A percentile compares a stretch with the other conserved stretches of the same genome.
These are phyloP conservation scores for Acacia melanoxylon DNA, from an alignment of 306 rosid genomes.

Conservation along the genomic window DNA sequence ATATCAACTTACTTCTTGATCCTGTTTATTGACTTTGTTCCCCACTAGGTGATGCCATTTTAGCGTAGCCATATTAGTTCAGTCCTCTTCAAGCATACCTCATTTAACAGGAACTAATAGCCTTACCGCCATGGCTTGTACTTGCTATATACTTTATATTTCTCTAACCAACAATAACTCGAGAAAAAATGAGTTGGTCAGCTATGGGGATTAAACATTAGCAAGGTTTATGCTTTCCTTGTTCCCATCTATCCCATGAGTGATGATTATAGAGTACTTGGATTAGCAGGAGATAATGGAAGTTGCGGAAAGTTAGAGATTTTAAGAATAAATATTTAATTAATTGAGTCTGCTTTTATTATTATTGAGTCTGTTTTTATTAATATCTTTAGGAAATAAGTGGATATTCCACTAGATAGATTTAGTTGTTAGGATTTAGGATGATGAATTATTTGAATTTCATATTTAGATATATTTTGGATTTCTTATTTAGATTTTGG, in stretches of 20 bases:
- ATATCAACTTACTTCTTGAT: constrained; percentile 17
- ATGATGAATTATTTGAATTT: no score
- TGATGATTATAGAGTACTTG: no score
- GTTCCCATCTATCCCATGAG: neutral
- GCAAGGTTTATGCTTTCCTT: constrained; percentile 19
- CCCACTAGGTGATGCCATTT: constrained; percentile 8
- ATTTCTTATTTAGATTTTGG: no score
- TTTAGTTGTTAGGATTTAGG: no score
- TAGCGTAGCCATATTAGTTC: neutral
- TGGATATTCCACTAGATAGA: no score
- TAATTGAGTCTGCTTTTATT: no score
- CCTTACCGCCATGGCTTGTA: neutral
- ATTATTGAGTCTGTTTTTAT: no score
- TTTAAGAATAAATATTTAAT: no score
- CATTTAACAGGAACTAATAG: neutral
- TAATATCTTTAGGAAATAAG: no score
- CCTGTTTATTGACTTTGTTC: neutral
- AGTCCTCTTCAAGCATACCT: constrained; percentile 12
- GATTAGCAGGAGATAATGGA: no score
- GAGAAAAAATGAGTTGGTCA: neutral
- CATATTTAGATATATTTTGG: no score
- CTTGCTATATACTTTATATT: neutral
- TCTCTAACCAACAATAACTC: neutral
- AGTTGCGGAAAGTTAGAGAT: no score
- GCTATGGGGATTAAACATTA: constrained; percentile 1